Conservation (phyloP, 2,329 filamentous ascomycete species). For the Pseudogymnoascus sp. region DNA sequence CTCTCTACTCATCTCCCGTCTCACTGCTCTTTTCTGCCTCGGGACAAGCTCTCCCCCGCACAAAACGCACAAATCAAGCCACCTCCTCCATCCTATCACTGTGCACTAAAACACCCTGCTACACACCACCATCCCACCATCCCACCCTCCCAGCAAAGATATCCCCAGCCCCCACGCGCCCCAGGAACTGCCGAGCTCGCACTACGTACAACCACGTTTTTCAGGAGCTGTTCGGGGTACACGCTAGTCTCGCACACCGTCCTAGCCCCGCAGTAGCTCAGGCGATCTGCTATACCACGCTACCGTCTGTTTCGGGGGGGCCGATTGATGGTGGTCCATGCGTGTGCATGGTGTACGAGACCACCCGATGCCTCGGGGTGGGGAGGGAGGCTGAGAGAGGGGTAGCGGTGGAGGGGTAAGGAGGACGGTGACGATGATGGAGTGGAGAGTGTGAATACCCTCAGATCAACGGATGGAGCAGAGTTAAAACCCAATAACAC, state of each 20-base stretch:
- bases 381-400: neutral
- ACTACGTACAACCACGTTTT: neutral
- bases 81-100: neutral
- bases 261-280: neutral
- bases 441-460: neutral
- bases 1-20: neutral
- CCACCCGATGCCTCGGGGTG: neutral
- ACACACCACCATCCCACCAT: neutral
- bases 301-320: neutral
- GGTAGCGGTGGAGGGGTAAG: neutral
- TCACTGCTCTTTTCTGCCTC: neutral
- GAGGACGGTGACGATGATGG: neutral
- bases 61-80: neutral
- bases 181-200: neutral
- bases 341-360: neutral
- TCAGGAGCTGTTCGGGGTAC: too few species aligned
- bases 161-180: neutral
- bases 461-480: neutral
- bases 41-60: conserved; percentile 1
- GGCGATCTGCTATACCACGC: neutral
- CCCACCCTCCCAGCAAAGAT: neutral
- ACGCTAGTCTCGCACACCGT: too few species aligned
- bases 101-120: neutral
- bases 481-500: neutral
- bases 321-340: neutral